Evolutionary conservation across 116 monocot genomes (phyloP), one percentile per base, ranked within the genome.

Genomic region (Phalaenopsis hybrid): DNA sequence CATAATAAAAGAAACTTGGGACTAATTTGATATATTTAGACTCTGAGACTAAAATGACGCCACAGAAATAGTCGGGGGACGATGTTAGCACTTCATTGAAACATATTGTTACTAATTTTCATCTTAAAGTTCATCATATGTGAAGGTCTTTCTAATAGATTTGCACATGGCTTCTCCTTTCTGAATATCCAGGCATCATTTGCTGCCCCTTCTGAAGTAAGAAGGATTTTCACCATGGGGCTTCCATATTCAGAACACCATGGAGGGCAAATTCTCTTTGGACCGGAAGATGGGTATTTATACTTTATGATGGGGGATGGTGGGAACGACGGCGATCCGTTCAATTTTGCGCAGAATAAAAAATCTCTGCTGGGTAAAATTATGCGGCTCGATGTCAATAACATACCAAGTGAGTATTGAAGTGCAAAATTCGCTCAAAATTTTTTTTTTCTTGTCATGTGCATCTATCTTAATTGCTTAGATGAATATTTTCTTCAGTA

Each of bases 281-380:
- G 99, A 72, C 99, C 99, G 15, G 49, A 76, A 45, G 95, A 99
- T 86, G 93, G 99, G 76, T 91, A 95, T 81, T 85, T 99, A n/a
- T 99, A 99, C 83, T 93, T 92, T 51, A 99, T 99, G 99, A 93
- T 93, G 95, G 99, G 99, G 20, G 99, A 99, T 81, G 99, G 99
- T 68, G 86, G 88, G 37, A 79, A 61, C 46, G 81, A 85, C 50
- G 91, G 88, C 0, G 91, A 93, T 80, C 92, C 93, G 20, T 87
- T 70, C 75, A 92, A 95, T 85, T 99, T 99, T 76, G 82, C 99
- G 9, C 99, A 99, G 79, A 93, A 99, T 76, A 99, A 90, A 79
- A 99, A 88, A 57, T 93, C 99, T 46, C 81, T 95, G 79, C 88
- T 99, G 49, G 99, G 99, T 79, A 99, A 99, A 93, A 92, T 99